Evolutionary conservation across 768 basidiomycete species (phyloP).

Genomic region (Termitomyces sp.): DNA sequence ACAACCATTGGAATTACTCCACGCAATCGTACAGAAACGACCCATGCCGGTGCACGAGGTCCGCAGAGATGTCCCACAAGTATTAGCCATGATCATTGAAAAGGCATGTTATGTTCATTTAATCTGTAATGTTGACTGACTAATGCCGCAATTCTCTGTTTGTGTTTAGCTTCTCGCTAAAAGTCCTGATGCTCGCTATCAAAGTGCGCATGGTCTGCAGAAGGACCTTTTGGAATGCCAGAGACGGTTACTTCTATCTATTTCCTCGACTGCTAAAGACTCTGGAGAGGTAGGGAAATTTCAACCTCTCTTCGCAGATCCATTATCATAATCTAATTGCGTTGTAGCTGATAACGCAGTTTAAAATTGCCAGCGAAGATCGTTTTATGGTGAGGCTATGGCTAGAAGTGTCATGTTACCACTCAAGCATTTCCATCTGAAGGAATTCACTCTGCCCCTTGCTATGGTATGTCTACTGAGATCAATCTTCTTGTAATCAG

Average conservation of each 20-base stretch:
- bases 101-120: slow-evolving; percentile 33
- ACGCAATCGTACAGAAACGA: slow-evolving; percentile 65
- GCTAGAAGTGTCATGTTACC: background rate
- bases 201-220: slow-evolving; percentile 66
- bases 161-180: slow-evolving; percentile 53
- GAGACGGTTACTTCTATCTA: slow-evolving; percentile 50
- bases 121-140: background rate
- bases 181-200: slow-evolving; percentile 62
- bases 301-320: background rate
- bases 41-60: slow-evolving; percentile 76
- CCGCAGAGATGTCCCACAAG: slow-evolving; percentile 65
- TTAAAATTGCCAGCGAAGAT: slow-evolving; percentile 62
- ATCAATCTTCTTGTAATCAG: background rate
- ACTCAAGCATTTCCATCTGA: background rate
- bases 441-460: slow-evolving; percentile 70
- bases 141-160: slow-evolving; percentile 4
- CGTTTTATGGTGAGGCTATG: slow-evolving; percentile 47
- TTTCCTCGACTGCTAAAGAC: slow-evolving; percentile 50
- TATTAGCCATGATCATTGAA: slow-evolving; percentile 64
- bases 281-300: slow-evolving; percentile 41
- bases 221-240: slow-evolving; percentile 67
- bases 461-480: slow-evolving; percentile 39
- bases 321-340: background rate
- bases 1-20: slow-evolving; percentile 54
- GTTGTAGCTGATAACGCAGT: slow-evolving; percentile 56